Evolutionary conservation across 2,329 filamentous ascomycete genomes (phyloP).

Genomic region (Purpureocillium takamizusanense): DNA sequence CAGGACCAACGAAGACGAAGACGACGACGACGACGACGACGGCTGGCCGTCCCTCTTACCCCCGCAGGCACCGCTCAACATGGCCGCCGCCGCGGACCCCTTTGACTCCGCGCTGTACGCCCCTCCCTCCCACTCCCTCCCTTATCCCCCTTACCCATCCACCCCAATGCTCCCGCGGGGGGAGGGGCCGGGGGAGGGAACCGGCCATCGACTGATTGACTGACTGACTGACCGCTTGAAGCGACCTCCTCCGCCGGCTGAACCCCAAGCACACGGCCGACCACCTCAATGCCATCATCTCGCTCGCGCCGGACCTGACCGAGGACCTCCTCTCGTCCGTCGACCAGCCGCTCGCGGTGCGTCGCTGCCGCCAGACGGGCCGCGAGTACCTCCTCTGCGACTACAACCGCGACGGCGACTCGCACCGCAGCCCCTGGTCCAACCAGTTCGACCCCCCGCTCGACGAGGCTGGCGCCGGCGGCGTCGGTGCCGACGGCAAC

Average conservation of each 20-base stretch:
- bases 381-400: conserved; percentile 97
- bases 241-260: conserved; percentile 94
- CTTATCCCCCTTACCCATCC: conserved; percentile 5
- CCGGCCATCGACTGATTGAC: neutral
- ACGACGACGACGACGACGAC: too few species aligned
- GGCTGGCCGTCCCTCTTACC: neutral
- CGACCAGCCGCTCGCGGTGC: conserved; percentile 84
- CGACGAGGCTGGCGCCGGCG: conserved; percentile 50
- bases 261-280: conserved; percentile 85
- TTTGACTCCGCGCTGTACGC: conserved; percentile 70
- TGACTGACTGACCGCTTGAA: conserved; percentile 25
- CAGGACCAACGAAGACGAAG: neutral
- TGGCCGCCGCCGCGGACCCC: conserved; percentile 49
- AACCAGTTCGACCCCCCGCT: conserved; percentile 95
- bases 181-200: too few species aligned
- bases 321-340: conserved; percentile 97
- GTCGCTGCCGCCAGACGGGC: conserved; percentile 78
- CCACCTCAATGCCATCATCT: conserved; percentile 84
- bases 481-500: conserved; percentile 42
- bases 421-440: conserved; percentile 96
- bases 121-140: neutral
- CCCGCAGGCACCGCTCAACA: conserved; percentile 1
- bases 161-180: conserved; percentile 1
- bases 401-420: conserved; percentile 98
- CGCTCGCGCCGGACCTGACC: conserved; percentile 80